These are phyloP conservation scores for Leccinum angustisporum DNA, from an alignment of 1,284 basidiomycete genomes.

Conservation along the genomic window DNA sequence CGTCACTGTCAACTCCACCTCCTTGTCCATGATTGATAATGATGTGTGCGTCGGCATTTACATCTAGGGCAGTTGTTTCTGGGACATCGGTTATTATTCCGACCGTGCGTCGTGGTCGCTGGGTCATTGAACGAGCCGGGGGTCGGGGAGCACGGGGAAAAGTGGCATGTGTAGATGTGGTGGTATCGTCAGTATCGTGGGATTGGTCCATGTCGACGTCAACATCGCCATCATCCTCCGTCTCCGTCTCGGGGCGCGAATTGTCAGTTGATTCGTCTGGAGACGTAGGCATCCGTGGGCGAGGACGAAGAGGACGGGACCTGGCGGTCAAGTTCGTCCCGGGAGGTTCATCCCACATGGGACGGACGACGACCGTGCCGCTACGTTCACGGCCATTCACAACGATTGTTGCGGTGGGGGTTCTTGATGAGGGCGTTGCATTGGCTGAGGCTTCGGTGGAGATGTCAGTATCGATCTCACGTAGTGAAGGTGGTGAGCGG, in stretches of 20 bases:
- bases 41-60: conserved; percentile 60
- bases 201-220: conserved; percentile 53
- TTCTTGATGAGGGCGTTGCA: conserved; percentile 58
- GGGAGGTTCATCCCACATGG: conserved; percentile 53
- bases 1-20: conserved; percentile 40
- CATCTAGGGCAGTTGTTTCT: conserved; percentile 42
- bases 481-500: conserved; percentile 35
- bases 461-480: conserved; percentile 51
- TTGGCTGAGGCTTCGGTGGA: conserved; percentile 60
- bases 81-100: conserved; percentile 63
- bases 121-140: conserved; percentile 40
- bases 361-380: conserved; percentile 69
- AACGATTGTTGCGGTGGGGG: conserved; percentile 57
- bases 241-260: conserved; percentile 69
- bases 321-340: conserved; percentile 28
- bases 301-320: conserved; percentile 34
- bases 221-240: conserved; percentile 66
- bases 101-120: conserved; percentile 48
- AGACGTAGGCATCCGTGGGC: conserved; percentile 40
- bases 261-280: conserved; percentile 55
- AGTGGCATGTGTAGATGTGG: conserved; percentile 29
- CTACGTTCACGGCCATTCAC: conserved; percentile 64
- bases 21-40: conserved; percentile 61
- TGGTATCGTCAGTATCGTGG: conserved; percentile 43
- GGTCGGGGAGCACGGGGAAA: conserved; percentile 42